Percentiles rank a stretch among this genome's conserved stretches.
Evolutionary conservation across 257 asterid genomes (phyloP).

Genomic region (Nicotiana benthamiana): DNA sequence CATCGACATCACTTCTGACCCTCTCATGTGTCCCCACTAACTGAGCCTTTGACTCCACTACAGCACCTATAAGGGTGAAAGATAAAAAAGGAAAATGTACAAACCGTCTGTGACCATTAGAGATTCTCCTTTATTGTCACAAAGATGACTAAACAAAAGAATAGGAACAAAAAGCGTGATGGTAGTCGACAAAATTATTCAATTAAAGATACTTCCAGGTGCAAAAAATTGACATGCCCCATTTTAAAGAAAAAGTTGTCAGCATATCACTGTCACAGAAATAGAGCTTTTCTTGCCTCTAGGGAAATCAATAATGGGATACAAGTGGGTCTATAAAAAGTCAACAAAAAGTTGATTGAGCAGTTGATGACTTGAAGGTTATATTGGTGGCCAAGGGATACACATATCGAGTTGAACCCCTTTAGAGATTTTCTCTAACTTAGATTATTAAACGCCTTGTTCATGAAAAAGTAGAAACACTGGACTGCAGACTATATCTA

Average conservation of each 20-base stretch:
- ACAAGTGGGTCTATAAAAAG: too few species aligned
- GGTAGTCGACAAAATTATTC: neutral
- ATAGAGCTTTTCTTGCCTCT: neutral
- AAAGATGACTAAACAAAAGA: neutral
- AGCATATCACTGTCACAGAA: neutral
- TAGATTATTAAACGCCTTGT: neutral
- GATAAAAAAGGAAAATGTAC: neutral
- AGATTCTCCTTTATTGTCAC: neutral
- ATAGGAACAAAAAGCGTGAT: neutral
- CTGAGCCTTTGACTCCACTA: slow-evolving; percentile 76
- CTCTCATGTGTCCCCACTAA: slow-evolving; percentile 84
- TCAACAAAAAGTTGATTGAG: too few species aligned
- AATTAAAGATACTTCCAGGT: neutral
- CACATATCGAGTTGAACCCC: too few species aligned
- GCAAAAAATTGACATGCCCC: neutral
- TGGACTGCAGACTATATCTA: neutral
- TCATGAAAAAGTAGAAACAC: neutral
- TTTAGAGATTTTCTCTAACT: neutral
- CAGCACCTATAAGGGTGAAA: slow-evolving; percentile 47
- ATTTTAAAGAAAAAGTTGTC: neutral
- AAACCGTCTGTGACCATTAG: neutral
- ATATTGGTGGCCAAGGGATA: too few species aligned
- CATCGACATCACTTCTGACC: slow-evolving; percentile 77
- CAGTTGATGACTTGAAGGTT: too few species aligned
- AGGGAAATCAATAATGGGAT: too few species aligned